Evolutionary conservation across 805 yeast genomes (phyloP), one percentile per base, ranked within the genome.

Genomic region (Metschnikowia henanensis): DNA sequence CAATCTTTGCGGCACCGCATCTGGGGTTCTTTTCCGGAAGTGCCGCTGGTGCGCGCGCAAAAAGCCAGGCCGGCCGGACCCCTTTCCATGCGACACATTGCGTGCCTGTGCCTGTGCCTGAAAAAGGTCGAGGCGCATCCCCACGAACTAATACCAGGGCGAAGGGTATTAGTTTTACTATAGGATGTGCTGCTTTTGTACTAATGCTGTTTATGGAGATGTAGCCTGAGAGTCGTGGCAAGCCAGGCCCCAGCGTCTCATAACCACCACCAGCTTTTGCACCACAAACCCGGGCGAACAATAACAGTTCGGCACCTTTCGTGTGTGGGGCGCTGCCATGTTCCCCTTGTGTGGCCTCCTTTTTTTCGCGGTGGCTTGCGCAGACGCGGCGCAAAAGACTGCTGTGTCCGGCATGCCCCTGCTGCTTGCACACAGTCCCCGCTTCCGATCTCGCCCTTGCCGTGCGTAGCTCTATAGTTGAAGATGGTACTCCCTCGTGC

Each of bases 361-460:
- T 17, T 25, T 13, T 23, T 28, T 13, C 15, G 29, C 10, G 37
- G 40, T 22, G 34, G 40, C 40, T 41, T 36, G 28, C 34, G 18
- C 19, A 20, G 40, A 25, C 22, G 45, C 34, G n/a, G 19, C 37
- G 22, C 37, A 35, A 30, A 7, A 7, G 25, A 20, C 33, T 19
- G n/a, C 37, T 23, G 15, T n/a, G 19, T 25, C 37, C 30, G 37
- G 41, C 41, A 37, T 22, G 13, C 41, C 41, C 46, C 45, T 36
- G 39, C 26, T 35, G 45, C 32, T 9, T 31, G 21, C 33, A 20
- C 12, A 29, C 45, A 36, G 40, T n/a, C 16, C 39, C 26, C 26
- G 19, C 36, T 35, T 30, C 39, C 45, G 45, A 41, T 41, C 45
- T 36, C 45, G 45, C 40, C 45, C 39, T 41, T 22, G 36, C 45